Conservation (phyloP, 176 grass and related monocot species). For the Phoenix roebelenii region DNA sequence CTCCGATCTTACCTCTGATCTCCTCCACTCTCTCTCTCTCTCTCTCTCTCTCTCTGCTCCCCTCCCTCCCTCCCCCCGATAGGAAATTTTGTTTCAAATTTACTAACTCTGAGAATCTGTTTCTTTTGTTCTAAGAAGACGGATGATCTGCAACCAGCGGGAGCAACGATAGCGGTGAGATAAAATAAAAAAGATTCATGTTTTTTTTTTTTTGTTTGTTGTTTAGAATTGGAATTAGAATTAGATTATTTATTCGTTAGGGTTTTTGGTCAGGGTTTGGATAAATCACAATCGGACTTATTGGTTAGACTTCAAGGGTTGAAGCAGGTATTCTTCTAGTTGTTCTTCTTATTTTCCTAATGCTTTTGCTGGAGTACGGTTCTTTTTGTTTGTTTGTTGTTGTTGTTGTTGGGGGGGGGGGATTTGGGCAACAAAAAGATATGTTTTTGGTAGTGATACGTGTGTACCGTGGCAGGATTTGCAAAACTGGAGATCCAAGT, state of each 20-base stretch:
- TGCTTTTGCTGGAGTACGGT: too few species aligned
- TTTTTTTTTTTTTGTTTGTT: neutral
- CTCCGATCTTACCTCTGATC: slow-evolving; percentile 3
- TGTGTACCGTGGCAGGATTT: slow-evolving; percentile 50
- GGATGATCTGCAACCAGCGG: slow-evolving; percentile 47
- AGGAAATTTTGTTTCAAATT: slow-evolving; percentile 5
- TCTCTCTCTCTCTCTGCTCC: neutral
- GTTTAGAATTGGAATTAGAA: neutral
- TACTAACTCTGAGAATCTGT: slow-evolving; percentile 6
- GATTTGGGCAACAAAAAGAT: neutral
- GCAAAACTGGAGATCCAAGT: slow-evolving; percentile 72
- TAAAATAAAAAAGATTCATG: neutral
- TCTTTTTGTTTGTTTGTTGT: too few species aligned
- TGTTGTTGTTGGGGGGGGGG: too few species aligned
- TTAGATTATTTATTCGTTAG: slow-evolving; percentile 6
- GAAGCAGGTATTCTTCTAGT: slow-evolving; percentile 46
- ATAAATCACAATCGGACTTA: slow-evolving; percentile 76
- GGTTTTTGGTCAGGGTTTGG: slow-evolving; percentile 41
- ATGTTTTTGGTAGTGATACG: neutral
- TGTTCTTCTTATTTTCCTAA: neutral
- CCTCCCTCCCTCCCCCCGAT: neutral
- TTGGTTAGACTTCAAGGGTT: slow-evolving; percentile 63
- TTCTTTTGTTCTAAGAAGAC: slow-evolving; percentile 28
- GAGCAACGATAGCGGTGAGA: slow-evolving; percentile 65
- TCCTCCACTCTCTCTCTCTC: neutral